Evolutionary conservation across 129 eudicot species (phyloP).

Genomic region (Flaveria trinervia): DNA sequence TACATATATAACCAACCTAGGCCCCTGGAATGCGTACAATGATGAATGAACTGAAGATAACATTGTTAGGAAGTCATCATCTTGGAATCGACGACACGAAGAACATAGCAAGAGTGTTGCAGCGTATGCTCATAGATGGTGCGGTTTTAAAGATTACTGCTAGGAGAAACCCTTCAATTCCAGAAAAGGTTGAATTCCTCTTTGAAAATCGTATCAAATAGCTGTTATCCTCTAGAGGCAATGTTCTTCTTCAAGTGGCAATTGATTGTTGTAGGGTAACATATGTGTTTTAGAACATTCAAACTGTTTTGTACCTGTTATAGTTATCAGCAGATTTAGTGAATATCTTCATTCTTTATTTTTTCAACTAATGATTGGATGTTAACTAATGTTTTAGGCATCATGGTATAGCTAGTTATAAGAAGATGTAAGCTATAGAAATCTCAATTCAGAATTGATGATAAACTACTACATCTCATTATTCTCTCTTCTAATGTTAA

Average conservation of each 20-base stretch:
- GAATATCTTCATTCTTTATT: neutral
- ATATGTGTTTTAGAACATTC: neutral
- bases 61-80: slow-evolving; percentile 82
- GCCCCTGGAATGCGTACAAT: slow-evolving; percentile 93
- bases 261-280: neutral
- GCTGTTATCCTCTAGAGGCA: neutral
- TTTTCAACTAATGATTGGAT: no score
- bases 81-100: slow-evolving; percentile 90
- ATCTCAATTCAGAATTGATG: no score
- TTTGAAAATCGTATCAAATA: slow-evolving; percentile 65
- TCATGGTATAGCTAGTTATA: no score
- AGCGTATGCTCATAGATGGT: slow-evolving; percentile 74
- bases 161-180: slow-evolving; percentile 40
- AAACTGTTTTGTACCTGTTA: neutral
- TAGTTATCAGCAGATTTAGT: slow-evolving; percentile 1
- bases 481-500: no score
- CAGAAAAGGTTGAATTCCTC: slow-evolving; percentile 59
- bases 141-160: slow-evolving; percentile 77
- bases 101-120: slow-evolving; percentile 82
- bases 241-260: neutral
- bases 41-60: slow-evolving; percentile 70
- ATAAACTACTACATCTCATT: no score
- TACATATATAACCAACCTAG: slow-evolving; percentile 35
- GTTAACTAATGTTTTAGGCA: no score
- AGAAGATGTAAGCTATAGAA: no score